Conservation (phyloP, 306 rosid species). For the Trifolium repens region DNA sequence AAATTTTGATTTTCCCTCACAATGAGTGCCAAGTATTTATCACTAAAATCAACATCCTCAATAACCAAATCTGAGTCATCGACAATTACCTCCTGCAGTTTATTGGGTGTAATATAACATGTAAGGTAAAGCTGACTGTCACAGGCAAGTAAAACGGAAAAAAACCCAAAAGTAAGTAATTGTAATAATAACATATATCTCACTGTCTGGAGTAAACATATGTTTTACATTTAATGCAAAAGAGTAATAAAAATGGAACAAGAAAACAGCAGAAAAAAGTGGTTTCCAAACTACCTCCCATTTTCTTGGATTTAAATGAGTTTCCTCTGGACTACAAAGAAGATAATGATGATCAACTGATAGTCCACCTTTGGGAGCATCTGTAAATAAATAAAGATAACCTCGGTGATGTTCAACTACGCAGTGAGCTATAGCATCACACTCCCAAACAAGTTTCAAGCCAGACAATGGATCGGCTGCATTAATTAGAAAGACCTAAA, state of each 20-base stretch:
- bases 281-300: constrained; percentile 80
- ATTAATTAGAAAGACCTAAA: constrained; percentile 87
- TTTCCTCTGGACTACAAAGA: constrained; percentile 60
- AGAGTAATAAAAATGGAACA: constrained; percentile 15
- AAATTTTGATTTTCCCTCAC: constrained; percentile 65
- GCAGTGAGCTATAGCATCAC: constrained; percentile 79
- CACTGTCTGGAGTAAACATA: constrained; percentile 12
- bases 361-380: constrained; percentile 71
- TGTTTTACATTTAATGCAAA: background rate
- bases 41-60: constrained; percentile 82
- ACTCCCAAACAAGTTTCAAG: constrained; percentile 84
- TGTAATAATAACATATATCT: constrained; percentile 20
- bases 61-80: constrained; percentile 56
- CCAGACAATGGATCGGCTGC: constrained; percentile 92
- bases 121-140: constrained; percentile 19
- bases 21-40: constrained; percentile 69
- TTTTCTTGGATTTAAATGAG: constrained; percentile 60
- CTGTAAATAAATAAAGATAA: constrained; percentile 77
- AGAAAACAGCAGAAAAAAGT: background rate
- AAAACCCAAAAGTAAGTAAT: constrained; percentile 21
- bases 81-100: constrained; percentile 68
- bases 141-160: constrained; percentile 23
- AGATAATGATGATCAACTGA: constrained; percentile 81
- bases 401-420: constrained; percentile 85
- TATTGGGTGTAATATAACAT: constrained; percentile 29